Evolutionary conservation across 441 rosid species (phyloP).

Genomic region (Macaranga tanarius): DNA sequence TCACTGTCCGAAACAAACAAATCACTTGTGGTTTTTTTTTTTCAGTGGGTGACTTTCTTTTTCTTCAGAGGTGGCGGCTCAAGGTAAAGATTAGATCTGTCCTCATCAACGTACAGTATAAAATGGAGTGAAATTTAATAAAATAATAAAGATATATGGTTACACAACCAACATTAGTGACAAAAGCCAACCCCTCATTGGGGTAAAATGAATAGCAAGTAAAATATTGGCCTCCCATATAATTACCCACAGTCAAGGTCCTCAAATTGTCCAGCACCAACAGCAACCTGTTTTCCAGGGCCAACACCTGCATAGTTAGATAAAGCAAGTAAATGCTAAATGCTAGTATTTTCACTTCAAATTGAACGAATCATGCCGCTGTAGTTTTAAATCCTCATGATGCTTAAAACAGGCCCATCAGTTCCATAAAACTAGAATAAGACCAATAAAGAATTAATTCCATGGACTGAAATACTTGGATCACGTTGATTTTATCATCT

Average conservation of each 20-base stretch:
- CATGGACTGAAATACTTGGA: neutral
- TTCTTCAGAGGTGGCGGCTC: neutral
- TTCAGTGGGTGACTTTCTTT: too few species aligned
- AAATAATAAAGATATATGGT: conserved; percentile 2
- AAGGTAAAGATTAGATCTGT: neutral
- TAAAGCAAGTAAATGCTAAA: neutral
- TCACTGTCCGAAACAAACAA: neutral
- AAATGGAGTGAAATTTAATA: neutral
- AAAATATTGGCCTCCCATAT: conserved; percentile 19
- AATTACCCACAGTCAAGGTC: conserved; percentile 73
- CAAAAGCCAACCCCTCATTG: neutral
- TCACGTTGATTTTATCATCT: neutral
- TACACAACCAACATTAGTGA: neutral
- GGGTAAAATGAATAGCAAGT: conserved; percentile 1
- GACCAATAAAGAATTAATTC: neutral
- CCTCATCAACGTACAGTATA: neutral
- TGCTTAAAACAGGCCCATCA: neutral
- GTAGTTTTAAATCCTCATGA: neutral
- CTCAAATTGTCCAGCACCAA: conserved; percentile 75
- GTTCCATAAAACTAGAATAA: neutral
- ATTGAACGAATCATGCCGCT: neutral
- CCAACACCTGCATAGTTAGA: conserved; percentile 51
- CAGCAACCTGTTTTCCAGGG: conserved; percentile 71
- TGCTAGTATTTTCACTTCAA: conserved; percentile 5
- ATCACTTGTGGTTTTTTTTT: neutral